Conservation (phyloP, 768 basidiomycete species). For the Podaxis mareebaensis region DNA sequence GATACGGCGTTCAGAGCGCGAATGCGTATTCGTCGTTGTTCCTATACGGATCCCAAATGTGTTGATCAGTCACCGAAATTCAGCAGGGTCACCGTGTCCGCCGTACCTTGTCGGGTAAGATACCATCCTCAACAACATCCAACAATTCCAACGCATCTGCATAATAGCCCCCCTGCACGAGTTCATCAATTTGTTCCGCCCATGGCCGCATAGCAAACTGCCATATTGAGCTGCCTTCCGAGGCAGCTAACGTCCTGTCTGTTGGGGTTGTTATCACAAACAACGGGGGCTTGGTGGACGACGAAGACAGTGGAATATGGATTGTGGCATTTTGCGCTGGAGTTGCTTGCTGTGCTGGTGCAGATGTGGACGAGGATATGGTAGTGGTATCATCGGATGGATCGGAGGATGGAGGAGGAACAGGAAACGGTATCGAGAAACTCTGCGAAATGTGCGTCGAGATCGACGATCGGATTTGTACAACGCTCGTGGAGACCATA, state of each 20-base stretch:
- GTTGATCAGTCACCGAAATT: constrained; percentile 1
- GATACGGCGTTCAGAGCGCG: constrained; percentile 78
- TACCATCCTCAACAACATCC: constrained; percentile 60
- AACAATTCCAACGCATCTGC: constrained; percentile 80
- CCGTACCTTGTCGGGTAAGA: constrained; percentile 64
- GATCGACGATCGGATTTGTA: constrained; percentile 73
- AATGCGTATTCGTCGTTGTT: constrained; percentile 56
- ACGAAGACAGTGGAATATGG: constrained; percentile 64
- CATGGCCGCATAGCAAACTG: constrained; percentile 68
- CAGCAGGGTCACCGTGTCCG: not conserved
- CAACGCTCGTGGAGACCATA: constrained; percentile 54
- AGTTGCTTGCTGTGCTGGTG: constrained; percentile 14
- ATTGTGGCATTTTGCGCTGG: constrained; percentile 44
- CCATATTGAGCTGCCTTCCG: constrained; percentile 83
- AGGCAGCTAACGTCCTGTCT: constrained; percentile 62
- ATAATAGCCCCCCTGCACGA: constrained; percentile 68
- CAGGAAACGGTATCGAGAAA: constrained; percentile 57
- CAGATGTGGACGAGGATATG: constrained; percentile 23
- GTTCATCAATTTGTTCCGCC: constrained; percentile 83
- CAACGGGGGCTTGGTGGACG: constrained; percentile 51
- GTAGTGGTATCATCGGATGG: constrained; percentile 25
- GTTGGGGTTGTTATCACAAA: constrained; percentile 73
- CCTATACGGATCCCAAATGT: constrained; percentile 35
- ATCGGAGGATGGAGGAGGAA: constrained; percentile 26
- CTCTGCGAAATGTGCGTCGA: constrained; percentile 61